Conservation (phyloP, 805 yeast genomes). For the Torulaspora delbrueckii region DNA sequence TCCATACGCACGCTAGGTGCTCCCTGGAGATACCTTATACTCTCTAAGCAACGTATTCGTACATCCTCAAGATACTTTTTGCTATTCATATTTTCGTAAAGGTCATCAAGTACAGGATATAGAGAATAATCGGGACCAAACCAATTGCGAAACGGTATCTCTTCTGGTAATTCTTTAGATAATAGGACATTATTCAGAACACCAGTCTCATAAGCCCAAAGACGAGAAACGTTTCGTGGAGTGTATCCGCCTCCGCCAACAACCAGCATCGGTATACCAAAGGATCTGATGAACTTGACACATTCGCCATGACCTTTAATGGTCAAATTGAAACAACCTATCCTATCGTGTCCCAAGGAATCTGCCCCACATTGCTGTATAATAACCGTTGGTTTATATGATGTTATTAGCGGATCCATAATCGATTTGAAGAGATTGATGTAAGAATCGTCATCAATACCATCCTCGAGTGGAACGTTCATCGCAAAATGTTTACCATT, state of each 20-base stretch:
- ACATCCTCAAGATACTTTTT: conserved; percentile 79
- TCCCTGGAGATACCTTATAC: conserved; percentile 71
- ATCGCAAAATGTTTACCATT: conserved; percentile 78
- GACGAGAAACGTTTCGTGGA: conserved; percentile 90
- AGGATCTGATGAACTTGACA: conserved; percentile 77
- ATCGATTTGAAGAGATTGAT: conserved; percentile 52
- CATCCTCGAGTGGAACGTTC: conserved; percentile 85
- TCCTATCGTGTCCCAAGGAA: conserved; percentile 88
- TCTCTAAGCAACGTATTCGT: conserved; percentile 70
- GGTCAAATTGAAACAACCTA: conserved; percentile 92
- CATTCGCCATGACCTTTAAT: conserved; percentile 96
- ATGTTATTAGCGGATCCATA: conserved; percentile 81
- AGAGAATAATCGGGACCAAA: conserved; percentile 88
- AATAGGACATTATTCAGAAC: conserved; percentile 73
- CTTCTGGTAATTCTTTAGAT: conserved; percentile 68
- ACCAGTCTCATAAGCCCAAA: conserved; percentile 94
- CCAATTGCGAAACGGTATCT: conserved; percentile 70
- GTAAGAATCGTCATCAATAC: conserved; percentile 80
- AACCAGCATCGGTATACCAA: conserved; percentile 86
- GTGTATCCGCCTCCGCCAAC: conserved; percentile 99
- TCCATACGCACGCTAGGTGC: conserved; percentile 94
- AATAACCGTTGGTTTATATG: conserved; percentile 90
- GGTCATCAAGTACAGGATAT: conserved; percentile 76
- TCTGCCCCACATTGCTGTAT: conserved; percentile 99
- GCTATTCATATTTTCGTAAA: conserved; percentile 80